Percentiles rank a stretch among this genome's conserved stretches.
These are phyloP conservation scores for Epichloe uncinata DNA, from an alignment of 2,329 filamentous ascomycete species.

Conservation along the genomic window DNA sequence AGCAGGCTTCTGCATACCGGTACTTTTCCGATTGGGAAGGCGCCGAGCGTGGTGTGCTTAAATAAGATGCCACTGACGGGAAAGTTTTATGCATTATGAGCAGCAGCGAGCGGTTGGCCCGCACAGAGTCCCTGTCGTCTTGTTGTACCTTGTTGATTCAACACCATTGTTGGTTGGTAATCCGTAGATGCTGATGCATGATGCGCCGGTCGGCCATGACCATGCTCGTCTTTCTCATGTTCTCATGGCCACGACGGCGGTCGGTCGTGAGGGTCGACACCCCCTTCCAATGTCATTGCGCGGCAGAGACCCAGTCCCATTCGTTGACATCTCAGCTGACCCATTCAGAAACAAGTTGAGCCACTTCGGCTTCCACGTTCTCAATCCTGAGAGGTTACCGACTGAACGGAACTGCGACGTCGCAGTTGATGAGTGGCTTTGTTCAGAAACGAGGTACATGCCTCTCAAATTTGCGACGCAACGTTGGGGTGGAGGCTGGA, in stretches of 20 bases:
- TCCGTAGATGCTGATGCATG: not conserved
- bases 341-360: not conserved
- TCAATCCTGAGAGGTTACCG: constrained; percentile 6
- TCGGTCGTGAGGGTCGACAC: not conserved
- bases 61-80: no score
- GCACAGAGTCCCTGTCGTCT: no score
- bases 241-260: not conserved
- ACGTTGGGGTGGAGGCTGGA: no score
- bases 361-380: not conserved
- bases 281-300: not conserved
- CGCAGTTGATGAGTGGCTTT: not conserved
- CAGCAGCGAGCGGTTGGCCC: no score
- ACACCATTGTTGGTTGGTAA: not conserved
- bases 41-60: constrained; percentile 1
- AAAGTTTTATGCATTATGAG: no score
- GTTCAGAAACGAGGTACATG: not conserved
- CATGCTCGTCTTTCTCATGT: not conserved
- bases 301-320: not conserved
- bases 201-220: not conserved
- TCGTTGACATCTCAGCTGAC: not conserved
- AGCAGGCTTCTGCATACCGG: not conserved
- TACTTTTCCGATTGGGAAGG: constrained; percentile 6
- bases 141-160: not conserved
- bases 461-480: not conserved
- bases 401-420: constrained; percentile 5